Base-by-base conservation (phyloP, 1,139 yeast species). In the Saccharomyces hybrid region DNA sequence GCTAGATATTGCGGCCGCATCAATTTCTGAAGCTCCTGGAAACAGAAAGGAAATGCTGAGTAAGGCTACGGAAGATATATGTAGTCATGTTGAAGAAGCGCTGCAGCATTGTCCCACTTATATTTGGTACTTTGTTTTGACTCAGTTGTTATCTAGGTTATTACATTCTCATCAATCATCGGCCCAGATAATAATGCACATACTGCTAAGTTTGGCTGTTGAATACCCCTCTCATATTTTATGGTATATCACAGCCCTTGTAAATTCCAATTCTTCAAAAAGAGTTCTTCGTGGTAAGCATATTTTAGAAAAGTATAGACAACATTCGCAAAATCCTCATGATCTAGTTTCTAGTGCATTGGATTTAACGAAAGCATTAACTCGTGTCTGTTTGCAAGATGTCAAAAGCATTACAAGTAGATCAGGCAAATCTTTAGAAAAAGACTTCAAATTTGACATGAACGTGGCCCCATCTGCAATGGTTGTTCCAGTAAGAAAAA, bases 121-220 rank as follows among this genome's bases (percentile, higher is more conserved):
- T 61, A 83, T 83, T 50, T 88, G 96, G 86, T 91, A 88, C 66
- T 79, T 93, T 1, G 95, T 91, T 0, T 75, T 93, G 29, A 88
- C 98, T 0, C 98, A 93, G 68, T 71, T 95, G 42, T 71, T 93
- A 13, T 89, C 97, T 0, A 77, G 99, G 63, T 77, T 91, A 55
- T 76, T 82, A 1, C 95, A 88, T 63, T 73, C 77, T 1, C 84
- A 86, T 60, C 69, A 71, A 3, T 74, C 76, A 0, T 85, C 95
- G 0, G 80, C 78, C 46, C 76, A 75, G 2, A 71, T 84, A 23
- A 75, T 93, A 29, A 74, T 79, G 50, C 71, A 73, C 16, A 80
- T 93, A 23, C 73, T 91, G 14, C 71, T 79, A 8, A 73, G 76
- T 14, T 77, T 90, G 5, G 76, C 86, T 0, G 70, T 74, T 41